A percentile compares a stretch with the other conserved stretches of the same genome.
Conservation (phyloP, 2,329 filamentous ascomycete species). For the Drechslera avenae region DNA sequence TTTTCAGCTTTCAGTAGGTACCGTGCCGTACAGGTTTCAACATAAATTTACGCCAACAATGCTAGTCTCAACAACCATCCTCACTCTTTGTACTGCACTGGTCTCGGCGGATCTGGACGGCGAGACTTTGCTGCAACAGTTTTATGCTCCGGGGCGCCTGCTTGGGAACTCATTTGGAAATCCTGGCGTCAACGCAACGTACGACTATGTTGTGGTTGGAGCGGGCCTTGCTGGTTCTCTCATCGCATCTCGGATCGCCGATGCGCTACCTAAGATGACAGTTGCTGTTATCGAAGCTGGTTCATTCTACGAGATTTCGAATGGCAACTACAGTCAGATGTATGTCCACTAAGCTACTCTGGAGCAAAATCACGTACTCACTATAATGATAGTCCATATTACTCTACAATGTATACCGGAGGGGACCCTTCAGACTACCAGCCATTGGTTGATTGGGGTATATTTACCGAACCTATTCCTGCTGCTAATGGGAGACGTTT, state of each 20-base stretch:
- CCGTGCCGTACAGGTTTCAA: neutral
- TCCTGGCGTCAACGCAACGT: conserved; percentile 28
- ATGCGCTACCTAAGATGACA: conserved; percentile 6
- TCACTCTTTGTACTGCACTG: neutral
- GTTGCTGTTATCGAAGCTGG: conserved; percentile 38
- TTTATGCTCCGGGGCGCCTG: conserved; percentile 12
- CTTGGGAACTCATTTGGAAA: conserved; percentile 24
- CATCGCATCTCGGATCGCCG: conserved; percentile 26
- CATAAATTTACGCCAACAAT: neutral
- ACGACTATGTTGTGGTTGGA: conserved; percentile 35
- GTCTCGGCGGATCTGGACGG: conserved; percentile 6
- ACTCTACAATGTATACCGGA: conserved; percentile 17
- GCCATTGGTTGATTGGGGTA: conserved; percentile 37
- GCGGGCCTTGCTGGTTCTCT: conserved; percentile 31
- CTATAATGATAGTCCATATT: conserved; percentile 10
- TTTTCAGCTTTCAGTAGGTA: neutral
- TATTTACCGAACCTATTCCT: conserved; percentile 29
- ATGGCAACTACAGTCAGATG: conserved; percentile 28
- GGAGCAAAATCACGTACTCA: neutral
- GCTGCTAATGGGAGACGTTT: conserved; percentile 16
- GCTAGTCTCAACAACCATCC: neutral
- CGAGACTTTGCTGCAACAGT: conserved; percentile 9
- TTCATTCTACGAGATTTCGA: conserved; percentile 32
- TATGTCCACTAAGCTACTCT: conserved; percentile 8
- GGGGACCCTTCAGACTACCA: conserved; percentile 24